Evolutionary conservation across 2,329 filamentous ascomycete species (phyloP), one percentile per base, ranked within the genome.

Genomic region (Atkinsonella texensis): DNA sequence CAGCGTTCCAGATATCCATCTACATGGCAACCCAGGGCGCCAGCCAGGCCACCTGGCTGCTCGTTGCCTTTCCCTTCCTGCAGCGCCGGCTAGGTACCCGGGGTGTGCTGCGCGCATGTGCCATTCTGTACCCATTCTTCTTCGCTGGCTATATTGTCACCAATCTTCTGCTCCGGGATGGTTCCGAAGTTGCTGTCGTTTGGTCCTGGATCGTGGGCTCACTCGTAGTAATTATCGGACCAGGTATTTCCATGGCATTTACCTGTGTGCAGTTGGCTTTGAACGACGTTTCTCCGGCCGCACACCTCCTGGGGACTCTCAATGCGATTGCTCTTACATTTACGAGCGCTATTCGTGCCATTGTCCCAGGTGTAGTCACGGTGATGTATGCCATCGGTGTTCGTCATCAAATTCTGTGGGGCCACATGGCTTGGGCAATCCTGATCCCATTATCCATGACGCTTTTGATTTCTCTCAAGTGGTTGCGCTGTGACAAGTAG

Each of bases 231-330:
- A n/a, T 86, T 0, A 10, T 68, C 9, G 83, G 82, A 0, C 75
- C 75, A 12, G 80, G 81, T 1, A 77, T 87, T 0, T 75, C 74
- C 47, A 88, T 87, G 84, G 72, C 75, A 2, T 86, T 85, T 61
- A 89, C 84, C 0, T 81, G 74, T 1, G 75, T 83, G 1, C 85
- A 90, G 69, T 79, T 91, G 9, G 80, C 81, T 0, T 62, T 91
- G 33, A 91, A 91, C 64, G 85, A 90, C 53, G 78, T 85, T 2
- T 75, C 82, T 0, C 87, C 87, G 0, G 79, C 74, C 10, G 75
- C 79, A 1, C 70, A 73, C 42, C 76, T 80, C 0, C 70, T 91
- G 10, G 86, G 83, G 0, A 88, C 80, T 0, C 68, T 93, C 31
- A 91, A 91, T 58, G 83, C 83, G 13, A 51, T 70, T 2, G 66